phyloP scores from a whole-genome alignment of 179 eudicot genomes.

The Patellifolia procumbens region DNA sequence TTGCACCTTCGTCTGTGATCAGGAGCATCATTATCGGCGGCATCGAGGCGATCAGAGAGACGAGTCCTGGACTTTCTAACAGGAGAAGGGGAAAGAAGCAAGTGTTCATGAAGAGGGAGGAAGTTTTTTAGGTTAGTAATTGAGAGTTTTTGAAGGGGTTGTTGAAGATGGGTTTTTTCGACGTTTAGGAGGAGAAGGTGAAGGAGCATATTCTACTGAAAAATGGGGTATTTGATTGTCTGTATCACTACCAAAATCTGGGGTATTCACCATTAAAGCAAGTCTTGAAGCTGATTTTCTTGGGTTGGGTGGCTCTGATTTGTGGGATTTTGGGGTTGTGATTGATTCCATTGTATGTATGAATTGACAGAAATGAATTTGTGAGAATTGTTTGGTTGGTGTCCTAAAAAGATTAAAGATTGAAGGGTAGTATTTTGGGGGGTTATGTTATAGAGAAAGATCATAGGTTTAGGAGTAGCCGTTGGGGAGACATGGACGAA shows the following conservation, averaged over 20 bases:
- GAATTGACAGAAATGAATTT: not conserved
- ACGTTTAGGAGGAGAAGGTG: slow-evolving; percentile 37
- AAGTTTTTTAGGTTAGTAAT: slow-evolving; percentile 39
- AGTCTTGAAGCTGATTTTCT: slow-evolving; percentile 67
- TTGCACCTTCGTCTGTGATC: slow-evolving; percentile 50
- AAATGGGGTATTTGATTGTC: slow-evolving; percentile 38
- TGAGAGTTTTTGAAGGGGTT: slow-evolving; percentile 42
- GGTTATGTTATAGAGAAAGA: slow-evolving; percentile 19
- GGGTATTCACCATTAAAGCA: slow-evolving; percentile 33
- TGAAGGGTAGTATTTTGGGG: slow-evolving; percentile 13
- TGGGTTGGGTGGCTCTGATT: slow-evolving; percentile 39
- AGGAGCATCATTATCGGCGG: slow-evolving; percentile 42
- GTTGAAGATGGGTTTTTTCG: too few relatives aligned
- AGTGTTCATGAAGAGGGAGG: slow-evolving; percentile 59
- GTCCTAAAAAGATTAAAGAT: not conserved
- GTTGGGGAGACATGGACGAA: slow-evolving; percentile 41
- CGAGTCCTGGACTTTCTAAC: slow-evolving; percentile 55
- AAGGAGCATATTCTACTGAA: slow-evolving; percentile 56
- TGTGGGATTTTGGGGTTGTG: slow-evolving; percentile 49
- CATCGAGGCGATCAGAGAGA: slow-evolving; percentile 51
- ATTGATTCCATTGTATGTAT: slow-evolving; percentile 51
- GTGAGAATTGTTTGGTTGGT: too few relatives aligned
- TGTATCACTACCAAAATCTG: slow-evolving; percentile 30
- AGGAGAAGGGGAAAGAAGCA: slow-evolving; percentile 75
- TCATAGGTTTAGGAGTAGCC: slow-evolving; percentile 37